These are phyloP conservation scores for Codiaeum variegatum DNA, from an alignment of 441 rosid species.

Conservation along the genomic window DNA sequence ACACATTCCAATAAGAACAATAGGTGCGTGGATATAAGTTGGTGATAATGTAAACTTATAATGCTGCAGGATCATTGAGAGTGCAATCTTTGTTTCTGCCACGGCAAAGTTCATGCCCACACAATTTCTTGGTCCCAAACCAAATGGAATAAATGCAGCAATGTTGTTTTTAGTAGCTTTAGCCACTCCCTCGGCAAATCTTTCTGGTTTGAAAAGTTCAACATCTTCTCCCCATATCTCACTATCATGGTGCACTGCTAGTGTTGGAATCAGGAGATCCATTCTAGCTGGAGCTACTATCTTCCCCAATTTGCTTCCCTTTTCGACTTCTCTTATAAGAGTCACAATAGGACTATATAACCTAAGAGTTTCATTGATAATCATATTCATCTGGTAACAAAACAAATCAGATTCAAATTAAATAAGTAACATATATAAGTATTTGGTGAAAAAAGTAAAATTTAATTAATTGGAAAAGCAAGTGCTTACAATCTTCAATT, in stretches of 20 bases:
- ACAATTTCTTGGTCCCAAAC: slow-evolving; percentile 37
- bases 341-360: slow-evolving; percentile 29
- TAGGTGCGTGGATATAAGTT: slow-evolving; percentile 37
- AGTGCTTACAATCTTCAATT: slow-evolving; percentile 28
- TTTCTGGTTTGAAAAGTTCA: slow-evolving; percentile 39
- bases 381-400: slow-evolving; percentile 16
- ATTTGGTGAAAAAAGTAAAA: no score
- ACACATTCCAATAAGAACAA: slow-evolving; percentile 3
- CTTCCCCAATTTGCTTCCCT: slow-evolving; percentile 27
- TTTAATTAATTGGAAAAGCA: not conserved
- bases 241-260: slow-evolving; percentile 35
- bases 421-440: not conserved
- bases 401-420: not conserved
- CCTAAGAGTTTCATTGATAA: slow-evolving; percentile 23
- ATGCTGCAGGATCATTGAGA: slow-evolving; percentile 45
- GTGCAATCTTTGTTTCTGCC: slow-evolving; percentile 30
- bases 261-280: slow-evolving; percentile 18
- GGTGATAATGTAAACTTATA: slow-evolving; percentile 37
- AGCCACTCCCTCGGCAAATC: slow-evolving; percentile 41
- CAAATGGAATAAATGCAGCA: slow-evolving; percentile 36
- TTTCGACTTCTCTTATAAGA: slow-evolving; percentile 17
- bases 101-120: slow-evolving; percentile 37
- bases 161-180: slow-evolving; percentile 40
- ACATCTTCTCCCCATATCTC: slow-evolving; percentile 43
- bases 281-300: slow-evolving; percentile 28